Percentiles rank a stretch among this genome's conserved stretches.
These are phyloP conservation scores for Tricholoma matsutake DNA, from an alignment of 768 basidiomycete species.

Conservation along the genomic window DNA sequence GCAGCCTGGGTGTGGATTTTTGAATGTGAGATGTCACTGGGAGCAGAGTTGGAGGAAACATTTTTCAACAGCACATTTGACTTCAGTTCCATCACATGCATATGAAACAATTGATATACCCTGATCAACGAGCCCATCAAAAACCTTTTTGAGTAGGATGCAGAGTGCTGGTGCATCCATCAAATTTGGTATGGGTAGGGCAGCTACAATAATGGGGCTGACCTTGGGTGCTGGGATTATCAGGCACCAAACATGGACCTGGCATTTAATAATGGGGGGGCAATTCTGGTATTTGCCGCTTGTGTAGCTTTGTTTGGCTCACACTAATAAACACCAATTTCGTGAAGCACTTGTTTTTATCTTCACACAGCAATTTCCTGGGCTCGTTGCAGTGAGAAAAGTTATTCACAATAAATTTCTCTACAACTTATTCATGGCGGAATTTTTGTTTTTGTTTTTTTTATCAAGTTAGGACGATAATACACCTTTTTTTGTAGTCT, in stretches of 20 bases:
- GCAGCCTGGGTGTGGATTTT: not conserved
- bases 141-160: slow-evolving; percentile 10
- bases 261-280: not conserved
- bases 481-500: not conserved
- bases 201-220: slow-evolving; percentile 30
- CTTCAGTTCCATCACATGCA: slow-evolving; percentile 34
- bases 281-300: not conserved
- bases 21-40: slow-evolving; percentile 2
- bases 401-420: not conserved
- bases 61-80: slow-evolving; percentile 26
- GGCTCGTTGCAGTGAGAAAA: not conserved
- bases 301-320: not conserved
- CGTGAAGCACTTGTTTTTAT: not conserved
- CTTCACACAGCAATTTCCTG: not conserved
- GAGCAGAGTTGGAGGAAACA: slow-evolving; percentile 7
- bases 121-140: slow-evolving; percentile 24
- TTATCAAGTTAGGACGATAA: not conserved
- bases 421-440: not conserved
- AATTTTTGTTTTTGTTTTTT: not conserved
- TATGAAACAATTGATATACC: slow-evolving; percentile 29
- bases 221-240: no score
- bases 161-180: slow-evolving; percentile 15
- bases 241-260: slow-evolving; percentile 31
- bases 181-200: slow-evolving; percentile 18
- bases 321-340: not conserved